phyloP scores from a whole-genome alignment of 202 grass and related monocot species.

The Miscanthus sacchariflorus region DNA sequence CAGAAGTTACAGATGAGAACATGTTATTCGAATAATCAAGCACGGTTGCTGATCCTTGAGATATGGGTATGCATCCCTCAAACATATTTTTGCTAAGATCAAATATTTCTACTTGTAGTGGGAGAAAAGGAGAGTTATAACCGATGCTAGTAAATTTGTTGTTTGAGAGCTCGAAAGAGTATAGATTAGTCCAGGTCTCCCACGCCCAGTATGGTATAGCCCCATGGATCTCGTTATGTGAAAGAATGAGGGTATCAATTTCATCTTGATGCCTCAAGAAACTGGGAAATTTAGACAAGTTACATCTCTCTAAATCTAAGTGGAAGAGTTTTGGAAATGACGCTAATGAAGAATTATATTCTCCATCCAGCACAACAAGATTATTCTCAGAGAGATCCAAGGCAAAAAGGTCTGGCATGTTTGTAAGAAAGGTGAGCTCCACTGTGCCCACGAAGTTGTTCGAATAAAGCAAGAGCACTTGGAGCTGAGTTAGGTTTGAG shows the following conservation, averaged over 20 bases:
- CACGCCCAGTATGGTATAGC: not conserved
- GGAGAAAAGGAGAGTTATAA: not conserved
- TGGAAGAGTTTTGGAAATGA: not conserved
- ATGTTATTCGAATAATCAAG: not conserved
- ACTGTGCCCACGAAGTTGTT: not conserved
- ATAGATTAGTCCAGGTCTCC: not conserved
- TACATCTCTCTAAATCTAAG: not conserved
- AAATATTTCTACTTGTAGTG: not conserved
- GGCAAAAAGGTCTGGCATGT: not conserved
- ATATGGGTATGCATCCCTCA: conserved; percentile 54
- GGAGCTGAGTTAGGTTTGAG: not conserved
- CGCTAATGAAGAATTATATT: not conserved
- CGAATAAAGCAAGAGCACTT: not conserved
- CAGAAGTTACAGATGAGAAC: too few relatives aligned
- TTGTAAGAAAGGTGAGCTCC: not conserved
- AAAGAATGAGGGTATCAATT: not conserved
- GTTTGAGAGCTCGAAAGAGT: conserved; percentile 4
- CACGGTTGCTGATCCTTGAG: not conserved
- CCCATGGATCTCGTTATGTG: not conserved
- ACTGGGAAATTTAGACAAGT: not conserved
- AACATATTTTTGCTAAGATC: conserved; percentile 40
- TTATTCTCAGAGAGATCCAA: not conserved
- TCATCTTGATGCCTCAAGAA: not conserved
- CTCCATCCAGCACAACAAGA: not conserved
- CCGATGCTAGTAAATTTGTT: conserved; percentile 58